These are phyloP conservation scores for Hura crepitans DNA, from an alignment of 441 rosid genomes.

Conservation along the genomic window DNA sequence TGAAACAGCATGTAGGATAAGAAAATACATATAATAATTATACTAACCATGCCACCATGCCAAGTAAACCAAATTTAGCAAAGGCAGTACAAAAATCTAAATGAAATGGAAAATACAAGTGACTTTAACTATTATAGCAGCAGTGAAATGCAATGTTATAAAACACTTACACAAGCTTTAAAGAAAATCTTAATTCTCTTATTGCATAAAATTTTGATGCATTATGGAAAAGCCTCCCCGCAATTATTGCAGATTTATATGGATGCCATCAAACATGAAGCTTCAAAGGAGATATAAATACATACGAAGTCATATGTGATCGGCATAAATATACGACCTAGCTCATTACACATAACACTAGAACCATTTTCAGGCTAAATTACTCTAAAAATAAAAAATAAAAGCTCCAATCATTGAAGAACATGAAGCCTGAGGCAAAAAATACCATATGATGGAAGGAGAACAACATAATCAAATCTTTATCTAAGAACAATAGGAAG, in stretches of 20 bases:
- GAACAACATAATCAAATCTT: not conserved
- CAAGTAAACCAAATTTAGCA: too few relatives aligned
- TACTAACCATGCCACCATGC: too few relatives aligned
- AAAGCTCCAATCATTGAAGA: too few relatives aligned
- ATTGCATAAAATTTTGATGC: too few relatives aligned
- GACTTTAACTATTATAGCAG: too few relatives aligned
- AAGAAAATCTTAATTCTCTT: conserved; percentile 7
- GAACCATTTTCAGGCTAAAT: not conserved
- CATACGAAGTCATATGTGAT: too few relatives aligned
- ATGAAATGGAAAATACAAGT: too few relatives aligned
- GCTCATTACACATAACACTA: not conserved
- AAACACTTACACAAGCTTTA: not conserved
- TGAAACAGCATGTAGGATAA: too few relatives aligned
- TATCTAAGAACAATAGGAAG: not conserved
- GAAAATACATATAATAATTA: too few relatives aligned
- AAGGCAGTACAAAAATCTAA: too few relatives aligned
- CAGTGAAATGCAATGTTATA: not conserved
- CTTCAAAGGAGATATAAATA: not conserved
- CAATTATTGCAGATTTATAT: not conserved
- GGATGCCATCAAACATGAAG: not conserved
- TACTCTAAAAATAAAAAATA: too few relatives aligned
- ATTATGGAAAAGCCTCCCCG: not conserved
- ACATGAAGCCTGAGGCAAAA: not conserved
- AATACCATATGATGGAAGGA: not conserved
- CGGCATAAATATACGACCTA: too few relatives aligned